Conservation (phyloP, 371 early-diverging fungal genomes). For the Zychaea mexicana region DNA sequence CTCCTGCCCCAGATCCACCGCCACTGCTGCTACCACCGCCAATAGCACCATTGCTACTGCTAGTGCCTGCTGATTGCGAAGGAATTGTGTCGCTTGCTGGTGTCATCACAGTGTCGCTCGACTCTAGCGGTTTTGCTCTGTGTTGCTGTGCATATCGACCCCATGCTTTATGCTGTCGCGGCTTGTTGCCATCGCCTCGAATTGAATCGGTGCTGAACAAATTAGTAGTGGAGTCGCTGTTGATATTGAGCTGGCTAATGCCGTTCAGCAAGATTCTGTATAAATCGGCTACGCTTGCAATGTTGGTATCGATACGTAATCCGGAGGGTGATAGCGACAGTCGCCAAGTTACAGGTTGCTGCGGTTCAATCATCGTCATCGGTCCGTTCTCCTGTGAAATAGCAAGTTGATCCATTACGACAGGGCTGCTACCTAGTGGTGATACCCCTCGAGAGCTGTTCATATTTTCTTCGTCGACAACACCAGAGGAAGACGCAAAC, state of each 20-base stretch:
- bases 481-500: neutral
- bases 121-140: slow-evolving; percentile 11
- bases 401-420: slow-evolving; percentile 5
- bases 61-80: neutral
- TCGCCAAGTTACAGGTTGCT: slow-evolving; percentile 50
- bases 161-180: slow-evolving; percentile 11
- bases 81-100: neutral
- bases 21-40: neutral
- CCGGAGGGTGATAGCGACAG: slow-evolving; percentile 51
- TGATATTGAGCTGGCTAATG: slow-evolving; percentile 52
- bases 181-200: slow-evolving; percentile 13
- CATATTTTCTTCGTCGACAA: slow-evolving; percentile 15
- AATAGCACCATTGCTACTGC: neutral
- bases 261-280: slow-evolving; percentile 52
- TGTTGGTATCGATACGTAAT: slow-evolving; percentile 53
- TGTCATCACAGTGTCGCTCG: neutral
- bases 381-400: neutral
- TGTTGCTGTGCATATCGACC: slow-evolving; percentile 14
- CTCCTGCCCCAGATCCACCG: neutral
- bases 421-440: slow-evolving; percentile 7
- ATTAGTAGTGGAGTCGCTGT: slow-evolving; percentile 38
- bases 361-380: slow-evolving; percentile 7
- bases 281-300: slow-evolving; percentile 53
- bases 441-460: slow-evolving; percentile 11
- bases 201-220: slow-evolving; percentile 42